These are phyloP conservation scores for Blastobotrys capitulatus DNA, from an alignment of 1,139 yeast genomes.

Conservation along the genomic window DNA sequence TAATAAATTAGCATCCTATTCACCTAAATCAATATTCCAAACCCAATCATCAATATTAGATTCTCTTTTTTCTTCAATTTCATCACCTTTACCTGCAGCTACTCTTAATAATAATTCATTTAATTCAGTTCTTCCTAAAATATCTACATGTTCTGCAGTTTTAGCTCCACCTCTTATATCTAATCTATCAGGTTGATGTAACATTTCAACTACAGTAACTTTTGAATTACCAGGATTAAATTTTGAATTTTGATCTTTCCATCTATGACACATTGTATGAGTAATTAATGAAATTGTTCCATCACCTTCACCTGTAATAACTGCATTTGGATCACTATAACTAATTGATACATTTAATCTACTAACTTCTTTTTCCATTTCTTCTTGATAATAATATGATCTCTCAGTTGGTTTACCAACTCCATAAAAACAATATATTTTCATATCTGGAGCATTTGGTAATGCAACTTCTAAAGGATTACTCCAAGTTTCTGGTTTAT, in stretches of 20 bases:
- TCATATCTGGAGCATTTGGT: slow-evolving; percentile 92
- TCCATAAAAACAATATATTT: slow-evolving; percentile 86
- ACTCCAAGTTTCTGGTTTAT: slow-evolving; percentile 74
- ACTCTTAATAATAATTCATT: slow-evolving; percentile 79
- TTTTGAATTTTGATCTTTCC: slow-evolving; percentile 67
- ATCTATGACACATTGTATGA: slow-evolving; percentile 75
- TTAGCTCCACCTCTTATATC: slow-evolving; percentile 97
- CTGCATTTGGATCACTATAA: slow-evolving; percentile 56
- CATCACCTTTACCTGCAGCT: slow-evolving; percentile 72
- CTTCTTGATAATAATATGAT: slow-evolving; percentile 78
- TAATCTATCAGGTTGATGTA: slow-evolving; percentile 87
- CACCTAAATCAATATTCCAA: slow-evolving; percentile 40
- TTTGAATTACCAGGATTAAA: slow-evolving; percentile 74
- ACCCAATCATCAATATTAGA: slow-evolving; percentile 62
- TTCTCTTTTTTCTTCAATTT: slow-evolving; percentile 53
- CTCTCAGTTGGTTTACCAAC: slow-evolving; percentile 95
- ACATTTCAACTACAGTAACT: slow-evolving; percentile 82
- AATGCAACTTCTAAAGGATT: slow-evolving; percentile 89
- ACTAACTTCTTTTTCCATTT: slow-evolving; percentile 39
- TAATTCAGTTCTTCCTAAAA: slow-evolving; percentile 85
- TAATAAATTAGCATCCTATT: background rate
- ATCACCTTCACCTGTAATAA: slow-evolving; percentile 85
- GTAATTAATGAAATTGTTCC: slow-evolving; percentile 89
- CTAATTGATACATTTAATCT: slow-evolving; percentile 64
- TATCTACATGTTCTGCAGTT: slow-evolving; percentile 97